These are phyloP conservation scores for Diospyros kaki DNA, from an alignment of 148 eudicot species.

Conservation along the genomic window DNA sequence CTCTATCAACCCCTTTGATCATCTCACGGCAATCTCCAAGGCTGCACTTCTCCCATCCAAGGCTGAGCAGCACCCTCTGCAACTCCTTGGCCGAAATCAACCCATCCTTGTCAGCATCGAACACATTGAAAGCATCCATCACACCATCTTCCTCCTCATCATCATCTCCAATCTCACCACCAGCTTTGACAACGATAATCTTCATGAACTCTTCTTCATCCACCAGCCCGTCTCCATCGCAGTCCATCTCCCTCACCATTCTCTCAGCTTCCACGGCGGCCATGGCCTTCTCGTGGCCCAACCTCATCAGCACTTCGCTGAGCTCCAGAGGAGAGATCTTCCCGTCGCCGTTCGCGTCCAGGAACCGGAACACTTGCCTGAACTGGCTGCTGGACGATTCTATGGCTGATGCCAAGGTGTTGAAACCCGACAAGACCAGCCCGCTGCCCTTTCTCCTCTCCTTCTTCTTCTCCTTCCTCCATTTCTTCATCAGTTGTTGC, in stretches of 20 bases:
- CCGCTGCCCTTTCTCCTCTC: too few relatives aligned
- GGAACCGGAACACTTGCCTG: conserved; percentile 57
- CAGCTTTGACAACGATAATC: conserved; percentile 24
- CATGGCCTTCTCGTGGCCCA: conserved; percentile 42
- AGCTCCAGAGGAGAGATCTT: conserved; percentile 53
- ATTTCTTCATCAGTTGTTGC: too few relatives aligned
- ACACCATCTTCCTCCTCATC: conserved; percentile 24
- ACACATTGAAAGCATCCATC: conserved; percentile 50
- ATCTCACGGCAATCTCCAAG: conserved; percentile 50
- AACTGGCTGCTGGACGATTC: conserved; percentile 42
- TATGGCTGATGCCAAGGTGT: conserved; percentile 27
- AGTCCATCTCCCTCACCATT: conserved; percentile 52
- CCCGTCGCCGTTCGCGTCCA: conserved; percentile 68
- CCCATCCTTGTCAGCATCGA: conserved; percentile 59
- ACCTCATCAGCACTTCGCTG: conserved; percentile 37
- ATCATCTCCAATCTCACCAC: neutral
- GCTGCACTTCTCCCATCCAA: conserved; percentile 47
- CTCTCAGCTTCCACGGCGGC: conserved; percentile 46
- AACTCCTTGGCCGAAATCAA: conserved; percentile 56
- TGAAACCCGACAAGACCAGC: neutral
- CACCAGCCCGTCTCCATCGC: conserved; percentile 58
- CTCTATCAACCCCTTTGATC: conserved; percentile 62
- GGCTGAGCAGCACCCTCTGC: conserved; percentile 41
- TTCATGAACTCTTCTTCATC: conserved; percentile 62
- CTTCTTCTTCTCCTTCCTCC: too few relatives aligned